A percentile compares a stretch with the other conserved stretches of the same genome.
These are phyloP conservation scores for Apostasia ramifera DNA, from an alignment of 106 monocot genomes.

Conservation along the genomic window DNA sequence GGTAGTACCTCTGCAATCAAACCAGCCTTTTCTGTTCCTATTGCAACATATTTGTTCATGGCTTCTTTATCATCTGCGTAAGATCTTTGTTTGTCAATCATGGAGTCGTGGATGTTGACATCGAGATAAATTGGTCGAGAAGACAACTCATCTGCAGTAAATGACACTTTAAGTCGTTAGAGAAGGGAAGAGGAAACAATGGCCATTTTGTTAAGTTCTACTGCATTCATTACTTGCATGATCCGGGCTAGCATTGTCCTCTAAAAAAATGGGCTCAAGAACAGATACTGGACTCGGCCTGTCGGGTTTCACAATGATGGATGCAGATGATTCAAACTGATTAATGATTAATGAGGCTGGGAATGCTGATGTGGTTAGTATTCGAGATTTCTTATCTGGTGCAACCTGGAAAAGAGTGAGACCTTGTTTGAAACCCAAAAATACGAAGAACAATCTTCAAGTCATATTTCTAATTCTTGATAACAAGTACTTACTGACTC, in stretches of 20 bases:
- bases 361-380: not conserved
- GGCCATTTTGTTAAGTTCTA: constrained; percentile 13
- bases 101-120: constrained; percentile 16
- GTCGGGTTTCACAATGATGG: constrained; percentile 25
- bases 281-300: constrained; percentile 69
- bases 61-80: constrained; percentile 15
- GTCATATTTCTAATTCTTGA: not conserved
- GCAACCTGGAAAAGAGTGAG: constrained; percentile 4
- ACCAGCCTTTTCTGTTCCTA: constrained; percentile 21
- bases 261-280: constrained; percentile 49
- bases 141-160: constrained; percentile 14
- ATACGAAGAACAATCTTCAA: not conserved
- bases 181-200: not conserved
- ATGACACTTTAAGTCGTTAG: not conserved
- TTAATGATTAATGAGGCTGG: constrained; percentile 18
- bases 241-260: constrained; percentile 37
- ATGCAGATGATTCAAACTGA: constrained; percentile 17
- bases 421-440: not conserved
- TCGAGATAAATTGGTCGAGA: constrained; percentile 6
- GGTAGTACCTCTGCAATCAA: constrained; percentile 22
- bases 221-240: constrained; percentile 19
- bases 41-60: constrained; percentile 13
- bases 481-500: constrained; percentile 24
- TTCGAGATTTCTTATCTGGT: constrained; percentile 10
- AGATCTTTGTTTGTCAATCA: not conserved